Percentiles rank a stretch among this genome's conserved stretches.
Evolutionary conservation across 179 eudicot genomes (phyloP).

Genomic region (Silene noctiflora): DNA sequence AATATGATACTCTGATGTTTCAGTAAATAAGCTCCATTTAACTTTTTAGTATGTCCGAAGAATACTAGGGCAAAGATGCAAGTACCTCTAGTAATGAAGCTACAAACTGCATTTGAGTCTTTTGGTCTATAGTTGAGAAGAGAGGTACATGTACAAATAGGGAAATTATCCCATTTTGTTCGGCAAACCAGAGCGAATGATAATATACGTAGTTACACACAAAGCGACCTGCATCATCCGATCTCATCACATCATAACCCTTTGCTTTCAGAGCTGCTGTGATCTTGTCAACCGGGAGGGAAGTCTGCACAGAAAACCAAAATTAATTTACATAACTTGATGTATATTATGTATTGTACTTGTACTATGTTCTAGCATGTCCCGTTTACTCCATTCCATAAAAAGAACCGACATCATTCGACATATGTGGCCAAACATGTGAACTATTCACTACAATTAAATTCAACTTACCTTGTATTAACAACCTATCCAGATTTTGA

Average conservation of each 20-base stretch:
- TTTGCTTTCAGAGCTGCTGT: constrained; percentile 53
- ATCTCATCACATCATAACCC: constrained; percentile 74
- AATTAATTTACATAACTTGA: no score
- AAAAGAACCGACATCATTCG: no score
- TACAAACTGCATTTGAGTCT: constrained; percentile 78
- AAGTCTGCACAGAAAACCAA: constrained; percentile 43
- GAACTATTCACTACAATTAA: no score
- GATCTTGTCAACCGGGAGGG: constrained; percentile 68
- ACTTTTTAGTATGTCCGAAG: constrained; percentile 3
- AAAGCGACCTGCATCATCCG: constrained; percentile 92
- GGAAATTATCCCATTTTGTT: constrained; percentile 70
- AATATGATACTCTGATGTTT: not conserved
- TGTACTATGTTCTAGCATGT: no score
- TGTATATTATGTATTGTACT: no score
- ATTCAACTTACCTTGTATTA: no score
- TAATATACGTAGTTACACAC: constrained; percentile 95
- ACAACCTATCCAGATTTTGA: no score
- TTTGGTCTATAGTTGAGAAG: constrained; percentile 70
- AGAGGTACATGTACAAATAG: constrained; percentile 91
- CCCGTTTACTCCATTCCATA: no score
- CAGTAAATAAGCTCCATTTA: no score
- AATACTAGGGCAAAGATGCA: constrained; percentile 41
- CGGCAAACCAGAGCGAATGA: constrained; percentile 89
- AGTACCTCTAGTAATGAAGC: constrained; percentile 87
- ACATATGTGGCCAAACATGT: no score